Conservation (phyloP, 306 rosid genomes). For the Vigna hirtella region DNA sequence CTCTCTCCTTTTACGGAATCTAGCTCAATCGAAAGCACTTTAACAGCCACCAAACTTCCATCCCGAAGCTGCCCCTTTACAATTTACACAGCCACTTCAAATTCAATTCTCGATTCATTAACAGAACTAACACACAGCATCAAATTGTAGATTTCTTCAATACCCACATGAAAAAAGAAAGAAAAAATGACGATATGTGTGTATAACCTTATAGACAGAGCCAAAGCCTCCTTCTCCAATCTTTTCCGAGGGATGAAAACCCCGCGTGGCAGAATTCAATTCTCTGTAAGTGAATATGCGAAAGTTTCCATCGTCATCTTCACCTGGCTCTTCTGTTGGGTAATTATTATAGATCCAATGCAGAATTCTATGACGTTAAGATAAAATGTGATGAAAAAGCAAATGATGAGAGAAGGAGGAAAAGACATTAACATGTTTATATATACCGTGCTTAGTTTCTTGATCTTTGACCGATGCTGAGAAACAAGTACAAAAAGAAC, state of each 20-base stretch:
- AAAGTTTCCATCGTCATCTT: constrained; percentile 48
- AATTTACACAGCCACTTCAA: constrained; percentile 36
- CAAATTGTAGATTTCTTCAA: background rate
- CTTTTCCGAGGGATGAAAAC: constrained; percentile 60
- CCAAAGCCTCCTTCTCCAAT: constrained; percentile 86
- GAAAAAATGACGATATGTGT: background rate
- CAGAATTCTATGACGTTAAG: background rate
- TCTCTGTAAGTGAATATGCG: constrained; percentile 66
- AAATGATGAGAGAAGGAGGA: background rate
- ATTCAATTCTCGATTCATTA: constrained; percentile 8
- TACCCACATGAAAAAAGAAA: background rate
- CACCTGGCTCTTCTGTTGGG: constrained; percentile 47
- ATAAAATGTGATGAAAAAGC: background rate
- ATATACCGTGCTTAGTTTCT: constrained; percentile 50
- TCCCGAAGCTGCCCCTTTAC: constrained; percentile 69
- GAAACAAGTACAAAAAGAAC: constrained; percentile 39
- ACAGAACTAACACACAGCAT: background rate
- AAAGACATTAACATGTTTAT: background rate
- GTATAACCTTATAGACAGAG: constrained; percentile 69
- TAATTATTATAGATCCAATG: background rate
- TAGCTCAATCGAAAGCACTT: constrained; percentile 70
- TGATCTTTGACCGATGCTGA: constrained; percentile 40
- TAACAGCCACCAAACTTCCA: constrained; percentile 70
- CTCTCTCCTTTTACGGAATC: constrained; percentile 85
- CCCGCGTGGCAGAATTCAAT: constrained; percentile 65